Conservation (phyloP, 805 yeast species). For the Ascoidea asiatica region DNA sequence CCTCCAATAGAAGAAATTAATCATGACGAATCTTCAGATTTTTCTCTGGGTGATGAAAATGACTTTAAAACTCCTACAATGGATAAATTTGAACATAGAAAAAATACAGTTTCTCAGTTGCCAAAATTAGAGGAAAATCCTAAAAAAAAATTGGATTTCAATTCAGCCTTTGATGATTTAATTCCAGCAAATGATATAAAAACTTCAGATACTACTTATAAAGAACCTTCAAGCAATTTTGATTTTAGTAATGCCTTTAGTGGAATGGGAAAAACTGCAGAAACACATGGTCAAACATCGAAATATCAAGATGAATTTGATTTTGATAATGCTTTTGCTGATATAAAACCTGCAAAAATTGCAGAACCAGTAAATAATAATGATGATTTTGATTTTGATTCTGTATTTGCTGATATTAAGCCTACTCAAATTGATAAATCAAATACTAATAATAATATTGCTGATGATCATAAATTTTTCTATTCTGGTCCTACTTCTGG, state of each 20-base stretch:
- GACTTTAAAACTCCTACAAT: conserved; percentile 9
- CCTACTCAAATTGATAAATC: conserved; percentile 14
- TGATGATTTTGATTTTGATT: conserved; percentile 12
- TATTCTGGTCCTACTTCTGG: background rate
- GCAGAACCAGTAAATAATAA: conserved; percentile 22
- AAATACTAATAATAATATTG: no score
- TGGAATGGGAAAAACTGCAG: background rate
- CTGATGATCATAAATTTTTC: no score
- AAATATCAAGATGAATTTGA: conserved; percentile 11
- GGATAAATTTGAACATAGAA: conserved; percentile 11
- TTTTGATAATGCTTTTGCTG: conserved; percentile 31
- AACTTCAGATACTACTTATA: conserved; percentile 7
- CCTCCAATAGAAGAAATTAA: conserved; percentile 50
- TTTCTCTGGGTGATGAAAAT: conserved; percentile 25
- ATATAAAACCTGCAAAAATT: conserved; percentile 29
- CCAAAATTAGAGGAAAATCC: no score
- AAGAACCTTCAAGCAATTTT: conserved; percentile 2
- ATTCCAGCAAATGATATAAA: conserved; percentile 12
- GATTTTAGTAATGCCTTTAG: conserved; percentile 1
- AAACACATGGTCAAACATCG: background rate
- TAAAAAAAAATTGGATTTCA: no score
- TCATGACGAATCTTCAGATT: conserved; percentile 32
- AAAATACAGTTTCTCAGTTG: no score
- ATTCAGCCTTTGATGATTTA: conserved; percentile 25
- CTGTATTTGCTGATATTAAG: conserved; percentile 15